phyloP scores from a whole-genome alignment of 805 yeast genomes.

The Tetrapisispora iriomotensis region DNA sequence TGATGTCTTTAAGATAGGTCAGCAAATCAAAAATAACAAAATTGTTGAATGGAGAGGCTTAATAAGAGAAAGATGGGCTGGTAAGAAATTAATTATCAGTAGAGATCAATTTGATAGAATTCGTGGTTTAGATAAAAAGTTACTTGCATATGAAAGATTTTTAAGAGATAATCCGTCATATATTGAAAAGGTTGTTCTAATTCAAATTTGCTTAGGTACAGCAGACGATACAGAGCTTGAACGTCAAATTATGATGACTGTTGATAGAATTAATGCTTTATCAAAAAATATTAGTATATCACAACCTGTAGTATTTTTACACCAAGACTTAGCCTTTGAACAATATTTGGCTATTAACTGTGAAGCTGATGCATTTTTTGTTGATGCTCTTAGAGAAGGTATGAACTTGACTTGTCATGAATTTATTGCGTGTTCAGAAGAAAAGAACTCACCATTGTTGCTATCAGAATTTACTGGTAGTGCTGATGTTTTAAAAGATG shows the following conservation, averaged over 20 bases:
- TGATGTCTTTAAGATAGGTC: conserved; percentile 49
- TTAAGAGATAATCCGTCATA: conserved; percentile 62
- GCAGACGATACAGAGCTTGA: conserved; percentile 55
- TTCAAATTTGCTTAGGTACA: conserved; percentile 70
- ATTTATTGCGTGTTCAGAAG: conserved; percentile 64
- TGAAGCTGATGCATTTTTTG: conserved; percentile 83
- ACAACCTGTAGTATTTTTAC: conserved; percentile 80
- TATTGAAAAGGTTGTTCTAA: conserved; percentile 58
- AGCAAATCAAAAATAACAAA: conserved; percentile 36
- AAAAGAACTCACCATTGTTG: conserved; percentile 69
- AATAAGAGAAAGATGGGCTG: conserved; percentile 70
- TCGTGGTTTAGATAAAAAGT: conserved; percentile 80
- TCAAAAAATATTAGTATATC: conserved; percentile 60
- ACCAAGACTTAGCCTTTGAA: conserved; percentile 79
- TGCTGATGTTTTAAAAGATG: conserved; percentile 62
- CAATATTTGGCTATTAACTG: conserved; percentile 79
- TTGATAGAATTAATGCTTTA: conserved; percentile 74
- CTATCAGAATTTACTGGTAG: conserved; percentile 93
- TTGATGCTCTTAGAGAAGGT: conserved; percentile 90
- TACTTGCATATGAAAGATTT: conserved; percentile 78
- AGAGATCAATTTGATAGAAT: conserved; percentile 83
- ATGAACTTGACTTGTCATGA: conserved; percentile 96
- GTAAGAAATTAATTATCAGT: conserved; percentile 62
- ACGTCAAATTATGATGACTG: conserved; percentile 62
- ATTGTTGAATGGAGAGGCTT: conserved; percentile 58